These are phyloP conservation scores for Corynascus novoguineensis DNA, from an alignment of 495 filamentous ascomycete species.

Conservation along the genomic window DNA sequence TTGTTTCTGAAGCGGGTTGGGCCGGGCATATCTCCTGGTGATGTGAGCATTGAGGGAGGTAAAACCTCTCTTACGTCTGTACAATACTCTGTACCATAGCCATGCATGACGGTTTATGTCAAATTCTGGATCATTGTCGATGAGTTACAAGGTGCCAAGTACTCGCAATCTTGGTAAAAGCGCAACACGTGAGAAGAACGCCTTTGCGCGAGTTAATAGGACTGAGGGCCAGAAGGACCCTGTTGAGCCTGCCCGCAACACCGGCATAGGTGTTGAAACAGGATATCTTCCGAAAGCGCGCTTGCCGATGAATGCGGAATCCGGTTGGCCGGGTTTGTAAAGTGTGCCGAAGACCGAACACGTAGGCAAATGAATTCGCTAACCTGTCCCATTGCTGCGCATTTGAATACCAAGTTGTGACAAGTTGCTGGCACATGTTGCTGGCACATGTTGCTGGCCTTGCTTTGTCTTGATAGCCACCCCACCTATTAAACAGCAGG, in stretches of 20 bases:
- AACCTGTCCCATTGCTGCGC: too few species aligned
- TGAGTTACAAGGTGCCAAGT: too few species aligned
- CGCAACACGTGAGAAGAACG: neutral
- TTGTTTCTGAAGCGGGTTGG: conserved; percentile 20
- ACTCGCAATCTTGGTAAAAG: neutral
- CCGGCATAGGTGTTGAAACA: neutral
- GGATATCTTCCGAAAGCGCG: neutral
- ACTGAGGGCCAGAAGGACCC: neutral
- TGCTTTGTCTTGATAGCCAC: neutral
- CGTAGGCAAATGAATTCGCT: neutral
- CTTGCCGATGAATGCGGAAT: neutral
- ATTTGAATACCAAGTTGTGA: too few species aligned
- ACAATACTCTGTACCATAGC: conserved; percentile 7
- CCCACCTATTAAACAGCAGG: neutral
- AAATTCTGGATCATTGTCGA: neutral
- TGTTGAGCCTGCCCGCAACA: neutral
- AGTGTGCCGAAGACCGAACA: conserved; percentile 5
- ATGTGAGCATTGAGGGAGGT: conserved; percentile 2
- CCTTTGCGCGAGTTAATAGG: neutral
- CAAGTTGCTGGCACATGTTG: neutral
- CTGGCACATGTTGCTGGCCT: conserved; percentile 1
- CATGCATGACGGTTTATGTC: neutral
- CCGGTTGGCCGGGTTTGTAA: neutral
- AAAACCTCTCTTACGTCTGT: neutral
- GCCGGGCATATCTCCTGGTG: neutral